These are phyloP conservation scores for Neopestalotiopsis sp. DNA, from an alignment of 2,329 filamentous ascomycete species.

Conservation along the genomic window DNA sequence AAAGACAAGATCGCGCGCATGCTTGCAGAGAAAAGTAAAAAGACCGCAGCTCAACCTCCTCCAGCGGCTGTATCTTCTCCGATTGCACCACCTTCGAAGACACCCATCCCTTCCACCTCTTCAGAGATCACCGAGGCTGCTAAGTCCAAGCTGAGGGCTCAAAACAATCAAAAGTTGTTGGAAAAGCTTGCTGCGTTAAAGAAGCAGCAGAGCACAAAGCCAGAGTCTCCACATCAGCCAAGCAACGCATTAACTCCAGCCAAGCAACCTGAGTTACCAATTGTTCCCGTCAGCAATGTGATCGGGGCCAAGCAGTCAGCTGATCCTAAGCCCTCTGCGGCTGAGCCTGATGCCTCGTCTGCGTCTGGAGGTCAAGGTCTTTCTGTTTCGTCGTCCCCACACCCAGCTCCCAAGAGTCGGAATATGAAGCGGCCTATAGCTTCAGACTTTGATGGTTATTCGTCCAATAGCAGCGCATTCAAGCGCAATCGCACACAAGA, in stretches of 20 bases:
- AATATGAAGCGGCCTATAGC: slow-evolving; percentile 67
- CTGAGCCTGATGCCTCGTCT: slow-evolving; percentile 22
- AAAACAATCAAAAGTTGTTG: slow-evolving; percentile 76
- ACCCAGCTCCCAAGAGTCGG: slow-evolving; percentile 33
- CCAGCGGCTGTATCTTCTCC: slow-evolving; percentile 19
- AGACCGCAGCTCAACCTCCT: slow-evolving; percentile 26
- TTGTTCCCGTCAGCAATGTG: neutral
- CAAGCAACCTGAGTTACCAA: neutral
- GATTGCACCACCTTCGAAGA: slow-evolving; percentile 7
- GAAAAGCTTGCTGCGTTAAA: slow-evolving; percentile 80
- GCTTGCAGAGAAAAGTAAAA: slow-evolving; percentile 39
- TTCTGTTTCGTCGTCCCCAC: slow-evolving; percentile 27
- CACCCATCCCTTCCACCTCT: slow-evolving; percentile 16
- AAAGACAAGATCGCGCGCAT: slow-evolving; percentile 42
- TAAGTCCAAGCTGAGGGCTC: slow-evolving; percentile 57
- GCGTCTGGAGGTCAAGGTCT: slow-evolving; percentile 32
- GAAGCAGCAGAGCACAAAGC: slow-evolving; percentile 46
- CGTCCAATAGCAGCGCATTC: slow-evolving; percentile 40
- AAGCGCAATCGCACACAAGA: slow-evolving; percentile 63
- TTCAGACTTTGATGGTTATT: slow-evolving; percentile 71
- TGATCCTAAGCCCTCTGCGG: slow-evolving; percentile 3
- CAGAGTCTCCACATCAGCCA: slow-evolving; percentile 19
- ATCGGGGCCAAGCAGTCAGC: neutral
- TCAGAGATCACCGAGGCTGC: slow-evolving; percentile 23
- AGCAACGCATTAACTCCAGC: slow-evolving; percentile 23